Base-by-base conservation (phyloP, 1,284 basidiomycete species). In the Athelia psychrophila region DNA sequence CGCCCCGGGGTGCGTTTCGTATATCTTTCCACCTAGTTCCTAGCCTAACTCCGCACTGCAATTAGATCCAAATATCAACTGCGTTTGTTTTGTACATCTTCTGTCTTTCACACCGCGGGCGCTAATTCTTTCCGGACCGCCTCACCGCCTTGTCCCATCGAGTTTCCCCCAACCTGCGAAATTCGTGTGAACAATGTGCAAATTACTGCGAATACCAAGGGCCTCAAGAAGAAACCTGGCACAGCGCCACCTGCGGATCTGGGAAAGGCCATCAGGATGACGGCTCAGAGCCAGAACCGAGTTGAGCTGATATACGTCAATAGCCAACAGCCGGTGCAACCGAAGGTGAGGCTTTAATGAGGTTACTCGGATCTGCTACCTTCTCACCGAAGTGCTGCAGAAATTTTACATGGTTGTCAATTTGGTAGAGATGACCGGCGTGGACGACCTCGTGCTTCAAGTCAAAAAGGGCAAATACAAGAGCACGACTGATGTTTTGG, bases 221-320 rank as follows among this genome's bases (percentile, higher is more conserved):
- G 95, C 2, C 72, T 98, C 61, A 95, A 97, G 77, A 97, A 97
- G 70, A 96, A 94, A 64, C 88, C 94, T n/a, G 95, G 95, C 1
- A 97, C 93, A 48, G 92, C 95, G 1, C 93, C 95, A 18, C 95
- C 95, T 1, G 88, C 94, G 10, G 88, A 96, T 64, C 70, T 98
- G 35, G 81, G 81, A 35, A 86, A 81, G 65, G 71, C 78, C 48
- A 70, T 87, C 6, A 75, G 80, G 51, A 66, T 78, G 24, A 68
- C 66, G 40, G 68, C 74, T 0, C 70, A 67, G 18, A 70, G 77
- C 23, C 69, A 74, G 53, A 93, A 92, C 61, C 81, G 81, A 25
- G 74, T 97, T 9, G 89, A 93, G 56, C 85, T 98, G 75, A 83
- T 93, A 4, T 97, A 98, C 69, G 88, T 93, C 25, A 97, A 97